These are phyloP conservation scores for Malus asiatica DNA, from an alignment of 306 rosid species.

Conservation along the genomic window DNA sequence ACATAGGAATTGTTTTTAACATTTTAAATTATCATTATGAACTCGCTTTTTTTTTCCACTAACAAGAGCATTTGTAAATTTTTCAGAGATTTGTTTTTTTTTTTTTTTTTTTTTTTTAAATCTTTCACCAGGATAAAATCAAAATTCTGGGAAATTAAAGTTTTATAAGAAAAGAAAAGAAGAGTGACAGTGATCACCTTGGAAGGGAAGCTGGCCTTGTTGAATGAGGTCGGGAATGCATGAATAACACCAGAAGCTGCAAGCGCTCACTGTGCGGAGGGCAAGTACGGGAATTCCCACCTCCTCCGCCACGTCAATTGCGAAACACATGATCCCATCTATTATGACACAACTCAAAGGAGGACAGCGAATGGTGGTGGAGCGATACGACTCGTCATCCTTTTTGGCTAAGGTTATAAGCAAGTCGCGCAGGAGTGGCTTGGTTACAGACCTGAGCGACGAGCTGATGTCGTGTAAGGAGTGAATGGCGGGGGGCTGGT, in stretches of 20 bases:
- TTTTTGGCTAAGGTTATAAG: not conserved
- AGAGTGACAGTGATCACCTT: not conserved
- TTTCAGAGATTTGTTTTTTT: too few relatives aligned
- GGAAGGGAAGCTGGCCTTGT: conserved; percentile 2
- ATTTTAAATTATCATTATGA: not conserved
- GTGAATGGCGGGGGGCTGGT: not conserved
- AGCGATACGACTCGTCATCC: not conserved
- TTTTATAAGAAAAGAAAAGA: not conserved
- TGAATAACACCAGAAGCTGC: not conserved
- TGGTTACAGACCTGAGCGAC: not conserved
- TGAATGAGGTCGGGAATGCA: not conserved
- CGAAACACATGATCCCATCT: not conserved
- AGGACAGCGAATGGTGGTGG: not conserved
- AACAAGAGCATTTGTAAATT: too few relatives aligned
- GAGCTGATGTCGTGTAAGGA: rapidly evolving
- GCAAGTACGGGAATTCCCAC: not conserved
- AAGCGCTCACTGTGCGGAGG: too few relatives aligned
- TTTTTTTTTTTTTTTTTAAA: too few relatives aligned
- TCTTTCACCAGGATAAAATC: not conserved
- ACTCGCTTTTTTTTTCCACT: not conserved
- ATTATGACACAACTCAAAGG: not conserved
- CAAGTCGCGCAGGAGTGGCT: not conserved
- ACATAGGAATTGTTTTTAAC: too few relatives aligned
- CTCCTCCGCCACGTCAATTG: not conserved
- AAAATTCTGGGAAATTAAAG: not conserved